Evolutionary conservation across 352 stramenopile species (phyloP).

Genomic region (Globisporangium ultimum): DNA sequence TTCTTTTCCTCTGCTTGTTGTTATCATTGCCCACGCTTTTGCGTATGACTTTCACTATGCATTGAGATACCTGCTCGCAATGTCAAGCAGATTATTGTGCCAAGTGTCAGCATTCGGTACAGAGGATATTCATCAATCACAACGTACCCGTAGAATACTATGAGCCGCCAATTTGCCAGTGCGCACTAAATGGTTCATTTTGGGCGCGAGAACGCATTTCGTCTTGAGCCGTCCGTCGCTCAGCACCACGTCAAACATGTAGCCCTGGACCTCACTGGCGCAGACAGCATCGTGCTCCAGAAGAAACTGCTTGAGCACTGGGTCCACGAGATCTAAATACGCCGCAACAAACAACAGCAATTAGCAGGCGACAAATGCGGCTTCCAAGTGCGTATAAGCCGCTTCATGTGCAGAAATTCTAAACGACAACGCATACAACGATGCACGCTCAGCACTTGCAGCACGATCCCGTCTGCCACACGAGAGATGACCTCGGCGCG

Average conservation of each 20-base stretch:
- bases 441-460: slow-evolving; percentile 57
- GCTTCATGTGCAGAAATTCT: neutral
- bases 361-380: neutral
- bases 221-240: slow-evolving; percentile 46
- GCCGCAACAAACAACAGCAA: neutral
- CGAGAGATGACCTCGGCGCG: slow-evolving; percentile 11
- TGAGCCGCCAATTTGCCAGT: slow-evolving; percentile 21
- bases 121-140: neutral
- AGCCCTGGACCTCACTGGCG: slow-evolving; percentile 10
- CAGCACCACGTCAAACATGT: slow-evolving; percentile 64
- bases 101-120: too few relatives aligned
- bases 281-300: slow-evolving; percentile 6
- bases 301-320: slow-evolving; percentile 32
- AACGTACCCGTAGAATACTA: slow-evolving; percentile 32
- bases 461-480: slow-evolving; percentile 6
- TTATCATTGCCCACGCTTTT: neutral
- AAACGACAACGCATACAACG: slow-evolving; percentile 39
- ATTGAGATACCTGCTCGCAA: neutral
- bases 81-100: neutral
- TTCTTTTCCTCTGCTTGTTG: neutral
- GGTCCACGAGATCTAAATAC: slow-evolving; percentile 46
- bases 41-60: neutral
- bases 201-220: slow-evolving; percentile 41
- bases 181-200: slow-evolving; percentile 41
- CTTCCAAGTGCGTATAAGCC: neutral